Percentiles rank a stretch among this genome's conserved stretches.
These are phyloP conservation scores for Mycena chlorophos DNA, from an alignment of 768 basidiomycete species.

Conservation along the genomic window DNA sequence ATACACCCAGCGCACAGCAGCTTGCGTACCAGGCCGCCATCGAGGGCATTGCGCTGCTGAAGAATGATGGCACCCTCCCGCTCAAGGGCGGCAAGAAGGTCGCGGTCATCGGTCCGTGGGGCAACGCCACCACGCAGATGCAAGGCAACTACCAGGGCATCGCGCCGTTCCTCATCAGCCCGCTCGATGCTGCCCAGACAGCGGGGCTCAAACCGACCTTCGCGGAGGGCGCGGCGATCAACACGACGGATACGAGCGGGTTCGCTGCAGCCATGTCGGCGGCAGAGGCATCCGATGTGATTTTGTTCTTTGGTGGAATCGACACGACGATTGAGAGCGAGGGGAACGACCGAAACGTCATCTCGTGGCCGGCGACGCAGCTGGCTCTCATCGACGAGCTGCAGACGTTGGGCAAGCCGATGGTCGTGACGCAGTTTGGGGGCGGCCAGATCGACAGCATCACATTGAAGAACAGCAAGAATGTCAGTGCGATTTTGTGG, in stretches of 20 bases:
- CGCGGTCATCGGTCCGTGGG: slow-evolving; percentile 63
- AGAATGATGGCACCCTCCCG: slow-evolving; percentile 64
- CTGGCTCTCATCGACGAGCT: slow-evolving; percentile 49
- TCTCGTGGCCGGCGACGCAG: slow-evolving; percentile 59
- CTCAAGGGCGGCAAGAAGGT: slow-evolving; percentile 48
- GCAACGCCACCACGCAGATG: slow-evolving; percentile 55
- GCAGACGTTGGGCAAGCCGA: slow-evolving; percentile 47
- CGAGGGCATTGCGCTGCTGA: slow-evolving; percentile 59
- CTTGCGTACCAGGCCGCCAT: slow-evolving; percentile 53
- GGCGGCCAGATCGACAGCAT: slow-evolving; percentile 57
- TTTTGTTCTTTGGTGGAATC: slow-evolving; percentile 57
- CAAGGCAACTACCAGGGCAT: slow-evolving; percentile 59
- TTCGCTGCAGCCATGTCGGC: slow-evolving; percentile 53
- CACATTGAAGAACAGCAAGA: slow-evolving; percentile 43
- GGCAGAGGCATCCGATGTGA: slow-evolving; percentile 47
- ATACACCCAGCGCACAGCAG: slow-evolving; percentile 45
- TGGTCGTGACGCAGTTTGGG: slow-evolving; percentile 56
- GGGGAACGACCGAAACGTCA: slow-evolving; percentile 44
- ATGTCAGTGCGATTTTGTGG: slow-evolving; percentile 52
- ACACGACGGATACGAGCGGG: slow-evolving; percentile 39
- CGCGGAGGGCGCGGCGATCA: slow-evolving; percentile 43
- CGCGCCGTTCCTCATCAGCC: slow-evolving; percentile 57
- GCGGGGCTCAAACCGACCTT: slow-evolving; percentile 50
- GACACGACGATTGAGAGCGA: slow-evolving; percentile 52
- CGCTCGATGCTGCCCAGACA: slow-evolving; percentile 46